These are phyloP conservation scores for Tillandsia leiboldiana DNA, from an alignment of 176 grass and related monocot genomes.

Conservation along the genomic window DNA sequence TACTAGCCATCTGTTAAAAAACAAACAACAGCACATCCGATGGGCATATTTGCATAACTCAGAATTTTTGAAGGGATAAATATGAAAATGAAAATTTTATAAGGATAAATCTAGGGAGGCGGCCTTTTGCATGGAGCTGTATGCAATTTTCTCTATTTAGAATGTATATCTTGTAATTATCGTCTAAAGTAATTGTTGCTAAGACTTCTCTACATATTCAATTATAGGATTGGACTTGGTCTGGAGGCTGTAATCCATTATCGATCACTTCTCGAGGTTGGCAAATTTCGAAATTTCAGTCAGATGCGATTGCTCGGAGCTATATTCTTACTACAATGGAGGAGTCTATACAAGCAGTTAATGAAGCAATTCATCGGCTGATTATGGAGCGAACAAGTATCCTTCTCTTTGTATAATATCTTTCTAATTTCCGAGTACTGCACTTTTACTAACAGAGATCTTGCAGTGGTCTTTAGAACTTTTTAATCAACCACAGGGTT, in stretches of 20 bases:
- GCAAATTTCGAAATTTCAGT: conserved; percentile 68
- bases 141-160: neutral
- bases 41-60: too few relatives aligned
- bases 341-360: conserved; percentile 70
- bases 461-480: neutral
- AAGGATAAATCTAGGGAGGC: too few relatives aligned
- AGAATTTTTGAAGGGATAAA: too few relatives aligned
- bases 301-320: conserved; percentile 67
- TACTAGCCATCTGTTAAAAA: too few relatives aligned
- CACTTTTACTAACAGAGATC: neutral
- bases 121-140: too few relatives aligned
- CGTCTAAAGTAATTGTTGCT: neutral
- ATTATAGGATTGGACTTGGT: conserved; percentile 89
- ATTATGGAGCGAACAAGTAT: conserved; percentile 62
- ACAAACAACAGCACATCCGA: too few relatives aligned
- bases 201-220: conserved; percentile 12
- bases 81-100: too few relatives aligned
- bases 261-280: conserved; percentile 72
- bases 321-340: conserved; percentile 84
- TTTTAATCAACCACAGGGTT: neutral
- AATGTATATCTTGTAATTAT: conserved; percentile 2
- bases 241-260: conserved; percentile 83
- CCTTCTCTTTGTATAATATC: conserved; percentile 16
- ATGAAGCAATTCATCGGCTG: conserved; percentile 67
- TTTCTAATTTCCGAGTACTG: neutral